Evolutionary conservation across 306 rosid genomes (phyloP).

Genomic region (Prunus dulcis): DNA sequence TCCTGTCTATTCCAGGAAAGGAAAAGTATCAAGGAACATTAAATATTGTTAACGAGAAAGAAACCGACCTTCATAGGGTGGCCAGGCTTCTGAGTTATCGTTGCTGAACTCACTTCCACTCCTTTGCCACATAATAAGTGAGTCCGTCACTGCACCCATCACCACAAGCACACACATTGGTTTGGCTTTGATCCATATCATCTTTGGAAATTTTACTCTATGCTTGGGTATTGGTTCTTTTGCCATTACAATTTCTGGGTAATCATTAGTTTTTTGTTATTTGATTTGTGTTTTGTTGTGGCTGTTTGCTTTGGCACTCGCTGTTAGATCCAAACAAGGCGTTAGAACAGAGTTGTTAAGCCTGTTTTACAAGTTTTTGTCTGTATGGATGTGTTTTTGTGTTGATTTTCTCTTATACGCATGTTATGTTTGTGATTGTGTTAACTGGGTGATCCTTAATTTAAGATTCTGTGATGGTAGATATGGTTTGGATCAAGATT

Average conservation of each 20-base stretch:
- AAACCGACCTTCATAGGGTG: slow-evolving; percentile 48
- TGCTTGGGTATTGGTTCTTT: slow-evolving; percentile 23
- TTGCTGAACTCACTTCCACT: slow-evolving; percentile 41
- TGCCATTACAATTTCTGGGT: slow-evolving; percentile 10
- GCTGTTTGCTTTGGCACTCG: slow-evolving; percentile 25
- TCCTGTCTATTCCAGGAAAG: slow-evolving; percentile 30
- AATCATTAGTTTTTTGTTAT: slow-evolving; percentile 4
- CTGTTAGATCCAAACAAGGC: slow-evolving; percentile 40
- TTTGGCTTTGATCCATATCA: slow-evolving; percentile 42
- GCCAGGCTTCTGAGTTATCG: slow-evolving; percentile 21
- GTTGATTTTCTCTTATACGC: slow-evolving; percentile 21
- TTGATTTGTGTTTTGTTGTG: slow-evolving; percentile 10
- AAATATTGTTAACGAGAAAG: slow-evolving; percentile 10
- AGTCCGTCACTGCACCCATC: slow-evolving; percentile 44
- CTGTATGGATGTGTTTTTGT: slow-evolving; percentile 15
- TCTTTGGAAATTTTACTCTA: not conserved
- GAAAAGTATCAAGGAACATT: slow-evolving; percentile 3
- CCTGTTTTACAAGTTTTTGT: slow-evolving; percentile 18
- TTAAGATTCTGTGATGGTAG: slow-evolving; percentile 15
- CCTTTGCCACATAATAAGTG: slow-evolving; percentile 28
- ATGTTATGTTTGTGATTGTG: slow-evolving; percentile 17
- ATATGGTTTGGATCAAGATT: slow-evolving; percentile 30
- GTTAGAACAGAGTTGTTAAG: slow-evolving; percentile 15
- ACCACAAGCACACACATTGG: slow-evolving; percentile 40
- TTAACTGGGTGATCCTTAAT: slow-evolving; percentile 27